These are phyloP conservation scores for Microstegium vimineum DNA, from an alignment of 176 grass and related monocot genomes.

Conservation along the genomic window DNA sequence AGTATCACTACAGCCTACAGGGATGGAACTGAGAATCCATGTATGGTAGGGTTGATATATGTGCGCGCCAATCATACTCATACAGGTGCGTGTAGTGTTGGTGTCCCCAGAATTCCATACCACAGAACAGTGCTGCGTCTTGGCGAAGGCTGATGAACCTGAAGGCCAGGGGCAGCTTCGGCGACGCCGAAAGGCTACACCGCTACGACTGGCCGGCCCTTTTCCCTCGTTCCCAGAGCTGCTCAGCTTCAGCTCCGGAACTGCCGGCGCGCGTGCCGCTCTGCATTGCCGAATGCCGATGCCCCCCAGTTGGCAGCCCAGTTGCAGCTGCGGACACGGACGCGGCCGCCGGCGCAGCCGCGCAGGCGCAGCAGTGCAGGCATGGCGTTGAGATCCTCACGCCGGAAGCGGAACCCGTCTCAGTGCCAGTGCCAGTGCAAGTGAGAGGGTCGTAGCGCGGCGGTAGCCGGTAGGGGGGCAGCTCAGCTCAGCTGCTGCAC, in stretches of 20 bases:
- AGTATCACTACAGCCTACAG: too few species aligned
- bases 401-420: background rate
- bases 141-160: background rate
- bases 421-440: background rate
- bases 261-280: background rate
- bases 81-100: background rate
- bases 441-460: background rate
- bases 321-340: background rate
- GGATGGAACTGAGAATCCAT: background rate
- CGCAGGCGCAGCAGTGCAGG: background rate
- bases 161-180: slow-evolving; percentile 30
- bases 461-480: background rate
- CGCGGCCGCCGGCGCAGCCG: background rate
- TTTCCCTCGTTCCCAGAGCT: slow-evolving; percentile 6
- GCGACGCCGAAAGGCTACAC: slow-evolving; percentile 26
- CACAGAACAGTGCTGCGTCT: background rate
- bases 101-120: background rate
- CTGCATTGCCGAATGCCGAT: background rate
- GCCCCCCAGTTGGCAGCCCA: background rate
- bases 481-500: background rate
- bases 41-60: background rate
- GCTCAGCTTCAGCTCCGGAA: background rate
- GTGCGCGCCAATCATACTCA: background rate
- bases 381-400: background rate
- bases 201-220: background rate